Conservation (phyloP, 75 land plant species). For the Ceratopteris richardii region DNA sequence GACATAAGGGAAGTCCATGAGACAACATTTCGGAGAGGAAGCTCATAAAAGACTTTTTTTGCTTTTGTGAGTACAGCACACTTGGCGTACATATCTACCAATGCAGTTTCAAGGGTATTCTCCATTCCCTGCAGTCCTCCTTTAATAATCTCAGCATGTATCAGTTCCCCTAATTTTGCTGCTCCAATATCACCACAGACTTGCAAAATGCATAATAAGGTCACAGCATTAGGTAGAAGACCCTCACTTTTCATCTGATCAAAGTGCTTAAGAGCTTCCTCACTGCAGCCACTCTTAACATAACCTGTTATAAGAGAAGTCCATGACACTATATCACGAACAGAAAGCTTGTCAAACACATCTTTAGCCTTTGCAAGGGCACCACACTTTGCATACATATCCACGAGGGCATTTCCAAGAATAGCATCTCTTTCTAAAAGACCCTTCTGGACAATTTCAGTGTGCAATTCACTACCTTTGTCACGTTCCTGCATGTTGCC, state of each 20-base stretch:
- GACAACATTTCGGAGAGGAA: constrained; percentile 12
- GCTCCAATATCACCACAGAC: constrained; percentile 1
- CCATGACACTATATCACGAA: background rate
- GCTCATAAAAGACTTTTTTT: constrained; percentile 14
- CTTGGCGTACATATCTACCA: constrained; percentile 14
- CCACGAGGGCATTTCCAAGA: constrained; percentile 5
- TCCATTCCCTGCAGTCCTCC: background rate
- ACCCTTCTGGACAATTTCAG: background rate
- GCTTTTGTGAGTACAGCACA: background rate
- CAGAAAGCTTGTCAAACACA: constrained; percentile 2
- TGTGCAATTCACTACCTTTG: background rate
- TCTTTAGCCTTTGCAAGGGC: constrained; percentile 5
- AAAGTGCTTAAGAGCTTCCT: background rate
- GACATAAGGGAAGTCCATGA: constrained; percentile 24
- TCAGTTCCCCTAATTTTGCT: background rate
- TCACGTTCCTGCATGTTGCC: background rate
- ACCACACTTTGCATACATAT: background rate
- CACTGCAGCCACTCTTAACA: background rate
- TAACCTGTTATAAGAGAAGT: background rate
- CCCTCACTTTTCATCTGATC: background rate
- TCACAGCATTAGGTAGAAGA: background rate
- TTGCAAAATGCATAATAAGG: background rate
- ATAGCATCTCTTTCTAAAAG: background rate
- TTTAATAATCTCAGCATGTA: background rate
- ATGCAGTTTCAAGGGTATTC: constrained; percentile 1